Percentiles rank a stretch among this genome's conserved stretches.
phyloP scores from a whole-genome alignment of 2,329 filamentous ascomycete species.

The Trichoderma pleuroti region DNA sequence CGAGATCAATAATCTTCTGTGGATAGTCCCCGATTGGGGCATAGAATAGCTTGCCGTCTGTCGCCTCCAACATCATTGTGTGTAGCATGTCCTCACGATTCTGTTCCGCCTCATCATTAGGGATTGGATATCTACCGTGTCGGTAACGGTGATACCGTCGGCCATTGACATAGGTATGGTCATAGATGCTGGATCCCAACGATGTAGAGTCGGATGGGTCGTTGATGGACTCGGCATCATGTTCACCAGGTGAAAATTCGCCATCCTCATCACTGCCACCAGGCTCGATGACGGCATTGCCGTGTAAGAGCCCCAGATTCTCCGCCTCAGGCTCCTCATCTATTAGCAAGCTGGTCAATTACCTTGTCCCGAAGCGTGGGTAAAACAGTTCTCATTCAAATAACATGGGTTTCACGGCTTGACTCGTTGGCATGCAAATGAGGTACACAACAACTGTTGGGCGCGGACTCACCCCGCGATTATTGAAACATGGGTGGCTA shows the following conservation, averaged over 20 bases:
- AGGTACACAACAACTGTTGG: background rate
- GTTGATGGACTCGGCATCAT: constrained; percentile 10
- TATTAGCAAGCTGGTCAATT: background rate
- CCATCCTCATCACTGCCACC: constrained; percentile 34
- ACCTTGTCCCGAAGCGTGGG: background rate
- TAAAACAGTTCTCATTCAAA: background rate
- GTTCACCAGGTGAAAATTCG: constrained; percentile 32
- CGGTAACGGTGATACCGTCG: constrained; percentile 44
- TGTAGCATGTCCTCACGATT: constrained; percentile 46
- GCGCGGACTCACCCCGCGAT: background rate
- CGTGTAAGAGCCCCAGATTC: constrained; percentile 29
- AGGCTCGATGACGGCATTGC: constrained; percentile 30
- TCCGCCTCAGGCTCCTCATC: background rate
- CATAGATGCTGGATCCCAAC: constrained; percentile 11
- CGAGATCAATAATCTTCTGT: constrained; percentile 45
- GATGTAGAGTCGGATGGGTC: constrained; percentile 9
- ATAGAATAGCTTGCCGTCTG: constrained; percentile 38
- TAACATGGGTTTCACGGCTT: background rate
- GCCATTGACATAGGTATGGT: constrained; percentile 22
- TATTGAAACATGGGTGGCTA: background rate
- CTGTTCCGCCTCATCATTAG: constrained; percentile 46
- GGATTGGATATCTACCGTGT: constrained; percentile 42
- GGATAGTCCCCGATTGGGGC: constrained; percentile 40
- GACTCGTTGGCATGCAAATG: background rate
- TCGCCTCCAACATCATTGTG: constrained; percentile 43